Evolutionary conservation across 2,329 filamentous ascomycete species (phyloP).

Genomic region (Teratosphaeria zuluensis): DNA sequence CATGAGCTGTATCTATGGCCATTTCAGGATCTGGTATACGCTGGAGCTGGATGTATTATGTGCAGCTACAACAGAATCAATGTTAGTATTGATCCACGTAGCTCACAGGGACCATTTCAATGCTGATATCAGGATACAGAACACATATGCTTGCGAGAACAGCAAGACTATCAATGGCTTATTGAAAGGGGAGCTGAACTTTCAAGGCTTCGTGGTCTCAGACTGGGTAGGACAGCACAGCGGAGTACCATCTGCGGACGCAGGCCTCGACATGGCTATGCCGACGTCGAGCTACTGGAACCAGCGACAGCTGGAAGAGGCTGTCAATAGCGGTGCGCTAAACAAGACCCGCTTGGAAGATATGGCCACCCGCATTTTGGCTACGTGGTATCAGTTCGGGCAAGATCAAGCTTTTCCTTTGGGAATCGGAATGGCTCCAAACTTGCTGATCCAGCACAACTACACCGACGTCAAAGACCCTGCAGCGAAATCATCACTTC

Average conservation of each 20-base stretch:
- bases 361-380: slow-evolving; percentile 47
- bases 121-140: slow-evolving; percentile 24
- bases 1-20: slow-evolving; percentile 60
- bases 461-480: slow-evolving; percentile 48
- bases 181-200: slow-evolving; percentile 64
- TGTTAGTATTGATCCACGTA: background rate
- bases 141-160: slow-evolving; percentile 56
- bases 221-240: slow-evolving; percentile 59
- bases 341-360: slow-evolving; percentile 48
- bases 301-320: slow-evolving; percentile 38
- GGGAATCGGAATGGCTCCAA: slow-evolving; percentile 43
- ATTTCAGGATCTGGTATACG: slow-evolving; percentile 40
- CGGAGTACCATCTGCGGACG: slow-evolving; percentile 49
- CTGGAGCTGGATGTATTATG: slow-evolving; percentile 37
- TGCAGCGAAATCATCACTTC: slow-evolving; percentile 37
- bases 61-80: slow-evolving; percentile 26
- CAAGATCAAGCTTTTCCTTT: slow-evolving; percentile 37
- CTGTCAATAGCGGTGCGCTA: slow-evolving; percentile 52
- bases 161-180: slow-evolving; percentile 59
- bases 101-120: background rate
- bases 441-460: slow-evolving; percentile 41
- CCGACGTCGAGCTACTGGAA: slow-evolving; percentile 35
- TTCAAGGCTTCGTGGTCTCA: slow-evolving; percentile 61
- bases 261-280: slow-evolving; percentile 62
- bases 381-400: slow-evolving; percentile 48